Conservation (phyloP, 164 flowering plant genomes). For the Litsea cubeba region DNA sequence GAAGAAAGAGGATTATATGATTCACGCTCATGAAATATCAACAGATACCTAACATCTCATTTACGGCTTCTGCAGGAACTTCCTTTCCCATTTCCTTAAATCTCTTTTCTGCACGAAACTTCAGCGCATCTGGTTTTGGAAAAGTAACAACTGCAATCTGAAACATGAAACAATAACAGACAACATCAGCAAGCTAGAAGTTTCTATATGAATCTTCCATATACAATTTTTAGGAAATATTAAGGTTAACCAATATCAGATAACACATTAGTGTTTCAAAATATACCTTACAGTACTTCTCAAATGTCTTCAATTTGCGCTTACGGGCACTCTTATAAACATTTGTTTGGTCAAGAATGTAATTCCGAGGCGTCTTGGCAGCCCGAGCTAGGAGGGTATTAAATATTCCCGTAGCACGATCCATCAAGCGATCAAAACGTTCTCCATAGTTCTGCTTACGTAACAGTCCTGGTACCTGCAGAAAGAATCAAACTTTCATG, state of each 20-base stretch:
- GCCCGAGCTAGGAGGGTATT: conserved; percentile 54
- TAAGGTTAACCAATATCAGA: neutral
- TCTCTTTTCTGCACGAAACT: conserved; percentile 40
- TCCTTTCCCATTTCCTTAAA: conserved; percentile 66
- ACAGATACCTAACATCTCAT: conserved; percentile 48
- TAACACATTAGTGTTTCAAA: neutral
- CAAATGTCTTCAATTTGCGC: conserved; percentile 53
- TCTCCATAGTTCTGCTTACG: conserved; percentile 59
- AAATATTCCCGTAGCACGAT: conserved; percentile 51
- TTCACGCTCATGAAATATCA: neutral
- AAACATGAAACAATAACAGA: neutral
- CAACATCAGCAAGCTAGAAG: neutral
- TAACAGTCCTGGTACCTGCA: conserved; percentile 56
- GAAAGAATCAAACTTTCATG: conserved; percentile 9
- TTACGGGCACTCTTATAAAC: conserved; percentile 64
- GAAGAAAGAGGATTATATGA: neutral
- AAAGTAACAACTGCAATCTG: conserved; percentile 62
- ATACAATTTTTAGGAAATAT: neutral
- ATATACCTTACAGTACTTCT: conserved; percentile 43
- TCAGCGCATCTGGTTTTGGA: conserved; percentile 47
- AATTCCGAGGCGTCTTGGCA: conserved; percentile 43
- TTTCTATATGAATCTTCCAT: neutral
- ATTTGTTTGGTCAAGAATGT: conserved; percentile 66
- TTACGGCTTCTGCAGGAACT: conserved; percentile 57
- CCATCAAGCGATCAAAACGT: conserved; percentile 55